Base-by-base conservation (phyloP, 192 early-diverging fungal genomes). In the Coemansia guatemalensis region DNA sequence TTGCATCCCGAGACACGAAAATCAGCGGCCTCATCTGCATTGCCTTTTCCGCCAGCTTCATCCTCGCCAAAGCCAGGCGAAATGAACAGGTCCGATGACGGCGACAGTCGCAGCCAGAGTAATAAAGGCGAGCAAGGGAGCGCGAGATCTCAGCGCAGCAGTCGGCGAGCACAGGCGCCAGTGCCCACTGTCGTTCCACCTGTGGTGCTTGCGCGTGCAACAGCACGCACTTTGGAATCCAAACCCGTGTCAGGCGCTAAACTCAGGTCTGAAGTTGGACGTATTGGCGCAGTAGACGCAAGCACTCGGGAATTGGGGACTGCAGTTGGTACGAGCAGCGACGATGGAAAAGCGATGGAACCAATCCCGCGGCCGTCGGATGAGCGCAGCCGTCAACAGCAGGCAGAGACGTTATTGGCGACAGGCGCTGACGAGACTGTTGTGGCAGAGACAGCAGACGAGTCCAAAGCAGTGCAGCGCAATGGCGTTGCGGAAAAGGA, bases 161-260 rank as follows among this genome's bases (percentile, higher is more conserved):
- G 50, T 29, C 56, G 65, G 39, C 75, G 69, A 8, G 30, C 44
- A n/a, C 62, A 61, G 30, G 69, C 69, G 12, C 69, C 65, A 8
- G 58, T 78, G 32, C 75, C 75, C 8, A 78, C 75, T 7, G 75
- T 78, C 1, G 75, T 78, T 8, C 69, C 75, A 9, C 75, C 75
- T 4, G 26, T 71, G 57, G 53, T 72, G 24, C 58, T 78, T 29
- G 55, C 65, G 25, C 64, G 64, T 17, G 71, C 64, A 26, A 50
- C 53, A 20, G 41, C 44, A n/a, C 61, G 35, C 5, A 41, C 61
- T 33, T 8, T n/a, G 22, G 61, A 63, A 39, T 29, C n/a, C 5
- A 33, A 26, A 18, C 33, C 61, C 3, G 23, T n/a, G 2, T 9
- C 51, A 35, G 27, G 39, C 39, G 39, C 39, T 17, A 17, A 44